These are phyloP conservation scores for Plasmodium sp. DNA, from an alignment of 169 alveolate genomes.

Conservation along the genomic window DNA sequence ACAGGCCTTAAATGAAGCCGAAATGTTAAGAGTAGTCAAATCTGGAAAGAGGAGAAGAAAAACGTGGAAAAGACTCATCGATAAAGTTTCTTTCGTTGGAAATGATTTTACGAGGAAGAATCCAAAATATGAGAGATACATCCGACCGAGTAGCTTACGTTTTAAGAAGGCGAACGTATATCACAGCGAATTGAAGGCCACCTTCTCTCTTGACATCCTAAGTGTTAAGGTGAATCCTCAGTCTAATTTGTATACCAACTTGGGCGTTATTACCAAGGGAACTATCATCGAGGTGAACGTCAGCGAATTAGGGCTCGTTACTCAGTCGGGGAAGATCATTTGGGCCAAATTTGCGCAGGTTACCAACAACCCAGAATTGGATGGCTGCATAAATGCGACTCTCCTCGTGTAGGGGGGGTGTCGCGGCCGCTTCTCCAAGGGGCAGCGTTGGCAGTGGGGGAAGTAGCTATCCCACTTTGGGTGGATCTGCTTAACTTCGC, in stretches of 20 bases:
- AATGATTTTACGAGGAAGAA: slow-evolving; percentile 99
- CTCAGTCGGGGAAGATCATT: slow-evolving; percentile 98
- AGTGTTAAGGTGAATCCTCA: slow-evolving; percentile 99
- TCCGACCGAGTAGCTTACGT: slow-evolving; percentile 98
- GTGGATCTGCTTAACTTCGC: background rate
- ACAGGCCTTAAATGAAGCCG: slow-evolving; percentile 92
- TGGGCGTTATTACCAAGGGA: slow-evolving; percentile 99
- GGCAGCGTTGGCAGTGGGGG: background rate
- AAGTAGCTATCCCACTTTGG: background rate
- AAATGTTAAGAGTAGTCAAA: slow-evolving; percentile 94
- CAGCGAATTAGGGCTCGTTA: slow-evolving; percentile 98
- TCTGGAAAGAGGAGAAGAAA: slow-evolving; percentile 97
- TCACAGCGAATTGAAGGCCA: slow-evolving; percentile 98
- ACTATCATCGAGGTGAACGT: slow-evolving; percentile 98
- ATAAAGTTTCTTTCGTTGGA: slow-evolving; percentile 98
- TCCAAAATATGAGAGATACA: slow-evolving; percentile 98
- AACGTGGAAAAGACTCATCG: slow-evolving; percentile 99
- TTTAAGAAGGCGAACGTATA: slow-evolving; percentile 99
- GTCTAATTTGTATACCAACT: slow-evolving; percentile 94
- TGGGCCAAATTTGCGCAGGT: slow-evolving; percentile 99
- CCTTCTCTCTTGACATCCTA: slow-evolving; percentile 95
- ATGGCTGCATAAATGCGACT: slow-evolving; percentile 99
- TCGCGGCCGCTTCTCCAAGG: background rate
- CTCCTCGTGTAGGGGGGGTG: slow-evolving; percentile 91
- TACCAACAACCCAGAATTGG: slow-evolving; percentile 99